A percentile compares a stretch with the other conserved stretches of the same genome.
These are phyloP conservation scores for Sporisorium scitamineum DNA, from an alignment of 1,284 basidiomycete genomes.

Conservation along the genomic window DNA sequence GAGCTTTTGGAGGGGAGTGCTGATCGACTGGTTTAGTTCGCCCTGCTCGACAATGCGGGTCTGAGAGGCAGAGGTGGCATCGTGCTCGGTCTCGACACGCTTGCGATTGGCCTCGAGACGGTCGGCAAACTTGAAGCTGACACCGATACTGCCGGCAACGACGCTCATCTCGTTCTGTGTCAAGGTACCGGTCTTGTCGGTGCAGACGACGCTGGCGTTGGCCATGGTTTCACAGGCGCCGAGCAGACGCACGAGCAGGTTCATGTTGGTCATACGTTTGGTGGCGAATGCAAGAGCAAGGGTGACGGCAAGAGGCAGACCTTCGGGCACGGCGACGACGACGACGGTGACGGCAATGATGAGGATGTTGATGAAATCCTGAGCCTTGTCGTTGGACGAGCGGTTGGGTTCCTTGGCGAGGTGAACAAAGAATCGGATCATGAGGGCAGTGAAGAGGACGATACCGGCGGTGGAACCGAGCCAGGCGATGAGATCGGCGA, in stretches of 20 bases:
- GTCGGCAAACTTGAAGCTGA: constrained; percentile 91
- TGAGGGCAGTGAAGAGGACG: constrained; percentile 83
- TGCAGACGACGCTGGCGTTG: constrained; percentile 94
- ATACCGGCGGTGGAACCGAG: constrained; percentile 85
- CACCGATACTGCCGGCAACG: constrained; percentile 92
- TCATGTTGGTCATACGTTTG: constrained; percentile 94
- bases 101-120: constrained; percentile 80
- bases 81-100: constrained; percentile 78
- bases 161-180: constrained; percentile 96
- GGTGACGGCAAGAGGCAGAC: constrained; percentile 94
- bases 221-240: constrained; percentile 99
- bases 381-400: constrained; percentile 83
- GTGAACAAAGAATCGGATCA: constrained; percentile 94
- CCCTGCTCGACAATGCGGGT: constrained; percentile 91
- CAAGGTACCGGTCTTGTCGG: constrained; percentile 86
- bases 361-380: constrained; percentile 91
- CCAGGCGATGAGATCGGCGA: constrained; percentile 95
- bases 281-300: constrained; percentile 96
- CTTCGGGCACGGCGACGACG: constrained; percentile 97
- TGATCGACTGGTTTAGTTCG: constrained; percentile 72
- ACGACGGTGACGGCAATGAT: constrained; percentile 95
- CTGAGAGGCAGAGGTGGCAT: constrained; percentile 60
- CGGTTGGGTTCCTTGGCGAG: constrained; percentile 73
- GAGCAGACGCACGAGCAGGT: constrained; percentile 91
- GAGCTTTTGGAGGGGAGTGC: constrained; percentile 76